phyloP scores from a whole-genome alignment of 75 land plant species.

The Selaginella tamariscina region DNA sequence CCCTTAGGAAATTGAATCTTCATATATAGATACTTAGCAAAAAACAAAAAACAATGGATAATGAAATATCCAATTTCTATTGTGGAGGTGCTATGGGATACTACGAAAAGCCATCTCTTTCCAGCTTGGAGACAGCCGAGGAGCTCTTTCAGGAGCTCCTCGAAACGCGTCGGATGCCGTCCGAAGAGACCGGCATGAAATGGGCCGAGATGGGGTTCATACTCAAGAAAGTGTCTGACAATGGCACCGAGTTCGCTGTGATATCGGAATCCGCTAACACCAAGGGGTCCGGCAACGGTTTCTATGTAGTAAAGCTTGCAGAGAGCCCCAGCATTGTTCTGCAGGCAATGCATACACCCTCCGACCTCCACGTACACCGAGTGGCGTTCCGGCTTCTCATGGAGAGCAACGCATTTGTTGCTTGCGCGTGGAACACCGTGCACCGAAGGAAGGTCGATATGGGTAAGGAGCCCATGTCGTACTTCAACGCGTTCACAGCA shows the following conservation, averaged over 20 bases:
- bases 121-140: not conserved
- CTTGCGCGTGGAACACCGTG: not conserved
- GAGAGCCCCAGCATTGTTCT: not conserved
- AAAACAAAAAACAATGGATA: no score
- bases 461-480: conserved; percentile 2
- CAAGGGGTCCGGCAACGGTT: not conserved
- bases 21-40: no score
- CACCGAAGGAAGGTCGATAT: conserved; percentile 1
- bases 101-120: conserved; percentile 1
- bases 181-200: not conserved
- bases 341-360: conserved; percentile 7
- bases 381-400: conserved; percentile 5
- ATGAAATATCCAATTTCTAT: not conserved
- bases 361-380: not conserved
- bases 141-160: not conserved
- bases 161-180: not conserved
- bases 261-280: conserved; percentile 2
- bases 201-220: not conserved
- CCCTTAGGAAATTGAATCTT: no score
- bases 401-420: not conserved
- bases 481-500: conserved; percentile 1
- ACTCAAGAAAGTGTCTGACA: not conserved
- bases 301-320: conserved; percentile 4
- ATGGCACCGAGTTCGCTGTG: not conserved
- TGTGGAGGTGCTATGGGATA: not conserved